A percentile compares a stretch with the other conserved stretches of the same genome.
These are phyloP conservation scores for Paspalum notatum DNA, from an alignment of 176 grass and related monocot species.

Conservation along the genomic window DNA sequence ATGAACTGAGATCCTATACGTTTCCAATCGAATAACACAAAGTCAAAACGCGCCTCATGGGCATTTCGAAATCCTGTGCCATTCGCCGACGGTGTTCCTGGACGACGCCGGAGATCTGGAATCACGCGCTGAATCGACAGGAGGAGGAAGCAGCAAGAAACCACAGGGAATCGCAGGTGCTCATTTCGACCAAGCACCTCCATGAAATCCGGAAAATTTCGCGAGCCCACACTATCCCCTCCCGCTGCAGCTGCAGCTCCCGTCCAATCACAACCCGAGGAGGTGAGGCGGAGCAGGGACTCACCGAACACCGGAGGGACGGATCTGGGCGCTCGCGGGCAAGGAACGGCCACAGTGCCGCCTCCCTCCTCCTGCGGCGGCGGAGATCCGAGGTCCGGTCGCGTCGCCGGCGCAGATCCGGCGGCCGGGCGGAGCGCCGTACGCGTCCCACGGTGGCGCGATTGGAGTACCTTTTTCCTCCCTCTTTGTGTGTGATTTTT, in stretches of 20 bases:
- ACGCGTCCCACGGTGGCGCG: constrained; percentile 44
- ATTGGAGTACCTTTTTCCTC: not conserved
- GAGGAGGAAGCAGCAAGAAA: not conserved
- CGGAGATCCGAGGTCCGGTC: constrained; percentile 12
- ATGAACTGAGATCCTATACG: constrained; percentile 9
- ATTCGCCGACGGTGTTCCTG: not conserved
- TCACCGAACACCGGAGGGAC: constrained; percentile 53
- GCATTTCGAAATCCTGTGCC: constrained; percentile 9
- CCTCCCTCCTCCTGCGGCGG: constrained; percentile 35
- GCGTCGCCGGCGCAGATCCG: constrained; percentile 39
- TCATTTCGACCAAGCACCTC: constrained; percentile 6
- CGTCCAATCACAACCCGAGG: constrained; percentile 11
- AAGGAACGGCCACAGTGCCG: constrained; percentile 28
- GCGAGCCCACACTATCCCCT: not conserved
- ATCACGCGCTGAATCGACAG: not conserved
- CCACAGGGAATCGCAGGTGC: not conserved
- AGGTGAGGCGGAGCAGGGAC: constrained; percentile 3
- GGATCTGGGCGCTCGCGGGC: constrained; percentile 41
- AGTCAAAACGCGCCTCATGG: not conserved
- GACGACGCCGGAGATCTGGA: not conserved
- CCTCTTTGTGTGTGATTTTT: not conserved
- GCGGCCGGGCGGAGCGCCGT: constrained; percentile 45
- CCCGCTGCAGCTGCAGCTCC: not conserved
- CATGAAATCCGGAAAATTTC: not conserved
- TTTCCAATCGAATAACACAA: constrained; percentile 1